These are phyloP conservation scores for Porpolomopsis calyptriformis DNA, from an alignment of 768 basidiomycete genomes.

Conservation along the genomic window DNA sequence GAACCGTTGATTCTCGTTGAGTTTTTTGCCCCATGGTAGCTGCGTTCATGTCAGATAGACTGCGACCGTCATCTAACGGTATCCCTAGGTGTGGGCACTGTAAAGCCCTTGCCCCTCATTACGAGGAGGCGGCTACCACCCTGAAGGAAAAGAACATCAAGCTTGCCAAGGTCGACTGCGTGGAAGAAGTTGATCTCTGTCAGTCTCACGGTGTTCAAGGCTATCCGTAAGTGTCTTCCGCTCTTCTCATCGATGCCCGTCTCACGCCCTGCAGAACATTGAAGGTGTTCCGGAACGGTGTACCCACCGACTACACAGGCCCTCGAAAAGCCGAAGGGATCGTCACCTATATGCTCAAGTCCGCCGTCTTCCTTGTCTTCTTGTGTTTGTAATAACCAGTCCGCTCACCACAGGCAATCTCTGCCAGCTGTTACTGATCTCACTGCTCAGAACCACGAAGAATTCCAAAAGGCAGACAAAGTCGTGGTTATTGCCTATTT, in stretches of 20 bases:
- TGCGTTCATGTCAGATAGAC: background rate
- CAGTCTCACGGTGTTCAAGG: conserved; percentile 80
- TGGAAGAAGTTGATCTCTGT: conserved; percentile 87
- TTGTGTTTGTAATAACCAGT: no score
- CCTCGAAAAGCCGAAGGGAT: conserved; percentile 95
- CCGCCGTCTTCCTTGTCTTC: conserved; percentile 16
- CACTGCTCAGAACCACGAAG: conserved; percentile 61
- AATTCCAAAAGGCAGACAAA: conserved; percentile 84
- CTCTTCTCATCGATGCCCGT: background rate
- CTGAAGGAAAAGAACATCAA: conserved; percentile 87
- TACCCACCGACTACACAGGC: conserved; percentile 70
- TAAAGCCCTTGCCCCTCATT: conserved; percentile 89
- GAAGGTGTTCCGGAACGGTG: conserved; percentile 86
- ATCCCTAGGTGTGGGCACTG: conserved; percentile 83
- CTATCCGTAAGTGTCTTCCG: conserved; percentile 64
- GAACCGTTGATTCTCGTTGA: conserved; percentile 82
- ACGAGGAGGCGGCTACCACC: conserved; percentile 85
- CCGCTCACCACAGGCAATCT: conserved; percentile 49
- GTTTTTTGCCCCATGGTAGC: conserved; percentile 85
- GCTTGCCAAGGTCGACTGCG: conserved; percentile 95
- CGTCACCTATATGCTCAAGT: conserved; percentile 95
- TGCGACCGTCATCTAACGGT: background rate
- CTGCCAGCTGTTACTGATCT: conserved; percentile 87
- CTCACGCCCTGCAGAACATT: conserved; percentile 46
- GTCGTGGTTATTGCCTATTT: conserved; percentile 85